These are phyloP conservation scores for Dendrobium huoshanense DNA, from an alignment of 106 monocot species.

Conservation along the genomic window DNA sequence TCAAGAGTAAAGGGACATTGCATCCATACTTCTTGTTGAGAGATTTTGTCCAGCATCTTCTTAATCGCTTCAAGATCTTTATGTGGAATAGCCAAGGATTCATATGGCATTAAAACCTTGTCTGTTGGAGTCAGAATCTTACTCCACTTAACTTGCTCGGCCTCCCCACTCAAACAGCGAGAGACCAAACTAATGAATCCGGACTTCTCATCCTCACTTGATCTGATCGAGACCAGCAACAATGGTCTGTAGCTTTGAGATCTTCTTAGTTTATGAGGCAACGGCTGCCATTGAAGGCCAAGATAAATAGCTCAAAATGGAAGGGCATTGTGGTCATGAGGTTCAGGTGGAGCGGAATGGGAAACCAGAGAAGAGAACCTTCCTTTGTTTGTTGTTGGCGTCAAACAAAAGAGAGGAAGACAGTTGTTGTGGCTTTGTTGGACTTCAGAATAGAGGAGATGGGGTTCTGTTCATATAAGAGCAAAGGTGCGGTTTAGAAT, in stretches of 20 bases:
- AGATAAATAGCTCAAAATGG: background rate
- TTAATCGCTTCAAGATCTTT: constrained; percentile 55
- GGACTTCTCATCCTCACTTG: constrained; percentile 48
- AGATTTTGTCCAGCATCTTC: constrained; percentile 89
- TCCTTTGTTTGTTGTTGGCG: too few relatives aligned
- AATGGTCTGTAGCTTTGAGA: constrained; percentile 39
- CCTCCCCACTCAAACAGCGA: constrained; percentile 66
- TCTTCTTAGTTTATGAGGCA: constrained; percentile 33
- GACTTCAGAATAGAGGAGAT: too few relatives aligned
- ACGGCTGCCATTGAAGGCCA: constrained; percentile 16
- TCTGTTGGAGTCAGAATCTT: constrained; percentile 67
- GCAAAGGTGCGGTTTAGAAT: too few relatives aligned
- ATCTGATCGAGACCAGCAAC: constrained; percentile 42
- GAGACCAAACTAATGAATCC: constrained; percentile 53
- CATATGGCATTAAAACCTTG: constrained; percentile 56
- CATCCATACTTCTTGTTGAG: constrained; percentile 90
- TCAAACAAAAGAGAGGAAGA: too few relatives aligned
- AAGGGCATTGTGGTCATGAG: too few relatives aligned
- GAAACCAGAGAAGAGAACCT: too few relatives aligned
- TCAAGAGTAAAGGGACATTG: constrained; percentile 88
- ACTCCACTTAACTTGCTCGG: constrained; percentile 58
- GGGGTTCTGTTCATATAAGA: too few relatives aligned
- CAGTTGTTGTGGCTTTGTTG: too few relatives aligned
- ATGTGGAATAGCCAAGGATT: constrained; percentile 26
- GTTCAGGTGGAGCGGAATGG: too few relatives aligned